Percentiles rank a stretch among this genome's conserved stretches.
These are phyloP conservation scores for Physcomitrellopsis africana DNA, from an alignment of 225 moss, liverwort and hornwort genomes.

Conservation along the genomic window DNA sequence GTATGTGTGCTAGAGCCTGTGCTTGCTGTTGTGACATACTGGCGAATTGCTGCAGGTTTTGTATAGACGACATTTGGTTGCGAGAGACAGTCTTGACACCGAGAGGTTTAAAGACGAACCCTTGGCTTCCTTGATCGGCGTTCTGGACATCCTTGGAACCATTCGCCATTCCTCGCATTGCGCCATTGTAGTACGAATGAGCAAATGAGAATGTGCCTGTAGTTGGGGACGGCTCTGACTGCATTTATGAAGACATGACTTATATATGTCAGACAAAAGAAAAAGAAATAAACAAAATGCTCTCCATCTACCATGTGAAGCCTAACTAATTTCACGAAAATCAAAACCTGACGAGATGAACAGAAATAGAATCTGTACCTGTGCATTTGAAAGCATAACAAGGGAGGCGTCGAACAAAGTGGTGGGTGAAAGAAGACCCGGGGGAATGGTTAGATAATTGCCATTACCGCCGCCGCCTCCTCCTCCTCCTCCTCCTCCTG, in stretches of 20 bases:
- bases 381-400: slow-evolving; percentile 67
- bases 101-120: slow-evolving; percentile 74
- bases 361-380: slow-evolving; percentile 40
- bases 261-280: background rate
- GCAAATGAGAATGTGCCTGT: slow-evolving; percentile 72
- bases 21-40: slow-evolving; percentile 43
- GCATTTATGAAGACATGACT: slow-evolving; percentile 24
- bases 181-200: slow-evolving; percentile 37
- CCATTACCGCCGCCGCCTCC: slow-evolving; percentile 1
- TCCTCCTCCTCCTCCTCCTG: too few species aligned
- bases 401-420: slow-evolving; percentile 77
- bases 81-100: slow-evolving; percentile 56
- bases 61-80: slow-evolving; percentile 64
- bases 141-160: slow-evolving; percentile 46
- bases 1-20: slow-evolving; percentile 44
- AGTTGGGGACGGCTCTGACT: slow-evolving; percentile 89
- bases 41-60: slow-evolving; percentile 56
- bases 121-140: slow-evolving; percentile 54
- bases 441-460: slow-evolving; percentile 74
- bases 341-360: background rate
- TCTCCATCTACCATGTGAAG: too few species aligned
- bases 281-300: too few species aligned
- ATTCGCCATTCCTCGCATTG: slow-evolving; percentile 29
- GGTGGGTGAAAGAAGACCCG: slow-evolving; percentile 87
- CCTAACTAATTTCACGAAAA: background rate